phyloP scores from a whole-genome alignment of 2,329 filamentous ascomycete genomes.

The Paraphaeosphaeria minitans region DNA sequence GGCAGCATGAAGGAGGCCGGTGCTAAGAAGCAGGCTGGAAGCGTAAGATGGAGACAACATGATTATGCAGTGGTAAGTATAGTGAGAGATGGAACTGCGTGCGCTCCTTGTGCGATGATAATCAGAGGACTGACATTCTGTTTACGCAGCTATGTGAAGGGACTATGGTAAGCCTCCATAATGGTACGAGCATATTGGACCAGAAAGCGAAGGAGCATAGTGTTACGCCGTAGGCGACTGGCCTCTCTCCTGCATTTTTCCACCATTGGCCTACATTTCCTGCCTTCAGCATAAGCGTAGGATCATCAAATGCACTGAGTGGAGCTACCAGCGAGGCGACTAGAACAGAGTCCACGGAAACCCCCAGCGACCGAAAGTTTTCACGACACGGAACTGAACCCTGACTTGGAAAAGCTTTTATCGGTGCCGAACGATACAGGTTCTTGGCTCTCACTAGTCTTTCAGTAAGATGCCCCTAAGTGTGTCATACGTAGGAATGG shows the following conservation, averaged over 20 bases:
- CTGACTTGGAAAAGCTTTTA: background rate
- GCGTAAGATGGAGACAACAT: conserved; percentile 4
- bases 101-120: background rate
- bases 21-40: conserved; percentile 2
- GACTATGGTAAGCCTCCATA: no score
- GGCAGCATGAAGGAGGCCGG: conserved; percentile 4
- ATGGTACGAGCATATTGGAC: background rate
- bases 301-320: background rate
- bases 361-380: background rate
- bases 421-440: background rate
- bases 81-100: background rate
- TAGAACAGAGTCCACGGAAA: background rate
- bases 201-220: conserved; percentile 18
- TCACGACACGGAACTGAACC: background rate
- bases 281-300: background rate
- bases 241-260: background rate
- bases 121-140: background rate
- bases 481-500: background rate
- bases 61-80: background rate
- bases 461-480: background rate
- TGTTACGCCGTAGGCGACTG: conserved; percentile 14
- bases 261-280: background rate
- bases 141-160: background rate
- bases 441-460: background rate
- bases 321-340: background rate